These are phyloP conservation scores for Pichia sp. DNA, from an alignment of 1,139 yeast genomes.

Conservation along the genomic window DNA sequence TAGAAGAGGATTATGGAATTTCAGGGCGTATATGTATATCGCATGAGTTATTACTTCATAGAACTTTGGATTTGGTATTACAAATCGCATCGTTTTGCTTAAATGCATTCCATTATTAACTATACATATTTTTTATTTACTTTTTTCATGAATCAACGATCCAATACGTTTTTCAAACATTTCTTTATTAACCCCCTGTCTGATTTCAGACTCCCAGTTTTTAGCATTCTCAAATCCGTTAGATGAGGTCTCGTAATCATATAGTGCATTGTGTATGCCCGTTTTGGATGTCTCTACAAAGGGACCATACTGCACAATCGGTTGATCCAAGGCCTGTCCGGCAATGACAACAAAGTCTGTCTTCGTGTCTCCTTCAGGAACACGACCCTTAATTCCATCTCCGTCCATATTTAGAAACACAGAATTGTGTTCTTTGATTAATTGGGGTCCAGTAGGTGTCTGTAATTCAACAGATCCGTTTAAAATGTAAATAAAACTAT, in stretches of 20 bases:
- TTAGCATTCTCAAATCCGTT: slow-evolving; percentile 72
- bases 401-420: slow-evolving; percentile 68
- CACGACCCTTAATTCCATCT: slow-evolving; percentile 45
- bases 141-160: too few relatives aligned
- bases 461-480: slow-evolving; percentile 51
- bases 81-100: too few relatives aligned
- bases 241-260: slow-evolving; percentile 59
- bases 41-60: too few relatives aligned
- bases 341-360: slow-evolving; percentile 66
- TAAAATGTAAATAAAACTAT: slow-evolving; percentile 66
- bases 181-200: slow-evolving; percentile 44
- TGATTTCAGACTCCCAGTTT: slow-evolving; percentile 65
- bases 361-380: slow-evolving; percentile 34
- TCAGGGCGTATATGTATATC: too few relatives aligned
- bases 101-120: too few relatives aligned
- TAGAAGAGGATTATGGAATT: too few relatives aligned
- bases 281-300: slow-evolving; percentile 67
- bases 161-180: too few relatives aligned
- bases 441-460: slow-evolving; percentile 28
- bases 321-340: slow-evolving; percentile 72
- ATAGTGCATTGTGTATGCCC: slow-evolving; percentile 59
- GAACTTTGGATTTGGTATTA: too few relatives aligned
- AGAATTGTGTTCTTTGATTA: slow-evolving; percentile 43
- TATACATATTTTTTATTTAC: too few relatives aligned
- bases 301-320: slow-evolving; percentile 84